Base-by-base conservation (phyloP, 345 rosid species). In the Sapria himalayana region DNA sequence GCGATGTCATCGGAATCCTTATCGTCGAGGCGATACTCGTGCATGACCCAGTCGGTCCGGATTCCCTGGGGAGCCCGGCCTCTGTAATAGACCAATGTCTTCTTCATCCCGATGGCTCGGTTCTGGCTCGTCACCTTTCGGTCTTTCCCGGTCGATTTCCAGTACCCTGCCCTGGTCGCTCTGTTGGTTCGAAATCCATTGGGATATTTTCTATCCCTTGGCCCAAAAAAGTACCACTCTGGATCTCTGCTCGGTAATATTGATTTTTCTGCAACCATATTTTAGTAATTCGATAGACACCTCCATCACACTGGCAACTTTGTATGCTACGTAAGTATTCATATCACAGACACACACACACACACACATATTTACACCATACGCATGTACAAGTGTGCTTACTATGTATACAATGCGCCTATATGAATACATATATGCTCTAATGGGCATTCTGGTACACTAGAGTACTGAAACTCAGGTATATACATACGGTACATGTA, bases 151-250 rank as follows among this genome's bases (percentile, higher is more conserved):
- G 93, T 85, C 1, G 93, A 85, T 11, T 85, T 85, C 96, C 96
- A 85, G 19, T 85, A 85, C 9, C 96, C 96, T 0, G 85, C 92
- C 39, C 74, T 62, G 0, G 93, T 85, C 15, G 96, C 93, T 41
- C 96, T 51, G 46, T 85, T 85, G 0, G 96, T 85, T 48, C 96
- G 65, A 51, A 72, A 85, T 29, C 96, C 91, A 6, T 85, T 85
- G 0, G 93, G 93, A 41, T 85, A 85, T 32, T 85, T 85, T 42
- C 96, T 66, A 43, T 85, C 96, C 14, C 93, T 58, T 8, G 93
- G 96, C 20, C 96, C 96, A 16, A 85, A 80, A 57, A 85, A 85
- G 51, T 85, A 85, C 93, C 96, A 85, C 35, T 85, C 96, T 13
- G 96, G 80, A 31, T 80, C 96, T 63, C 85, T 77, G 53, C 93